Evolutionary conservation across 495 filamentous ascomycete genomes (phyloP).

Genomic region (Trichoderma gamsii): DNA sequence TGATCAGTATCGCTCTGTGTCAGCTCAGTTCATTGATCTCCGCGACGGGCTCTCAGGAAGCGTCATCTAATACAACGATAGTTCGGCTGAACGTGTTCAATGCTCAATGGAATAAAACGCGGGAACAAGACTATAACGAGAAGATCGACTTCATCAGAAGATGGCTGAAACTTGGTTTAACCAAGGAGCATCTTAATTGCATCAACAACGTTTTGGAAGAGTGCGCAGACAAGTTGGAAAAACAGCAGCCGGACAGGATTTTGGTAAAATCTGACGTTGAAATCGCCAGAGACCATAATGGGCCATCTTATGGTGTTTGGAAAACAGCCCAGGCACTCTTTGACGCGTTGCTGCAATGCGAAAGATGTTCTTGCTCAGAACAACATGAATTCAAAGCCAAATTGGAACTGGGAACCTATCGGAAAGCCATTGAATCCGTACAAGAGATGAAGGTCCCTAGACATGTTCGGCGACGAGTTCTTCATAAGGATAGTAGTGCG

Average conservation of each 20-base stretch:
- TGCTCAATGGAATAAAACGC: neutral
- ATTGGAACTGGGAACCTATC: neutral
- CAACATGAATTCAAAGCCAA: neutral
- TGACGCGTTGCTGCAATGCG: neutral
- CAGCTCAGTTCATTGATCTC: no score
- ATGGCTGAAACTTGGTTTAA: neutral
- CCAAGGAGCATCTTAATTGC: neutral
- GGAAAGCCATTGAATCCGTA: neutral
- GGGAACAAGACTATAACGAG: neutral
- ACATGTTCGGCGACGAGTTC: neutral
- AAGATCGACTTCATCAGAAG: neutral
- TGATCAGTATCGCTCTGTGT: no score
- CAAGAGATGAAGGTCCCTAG: neutral
- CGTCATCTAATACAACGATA: neutral
- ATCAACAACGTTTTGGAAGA: neutral
- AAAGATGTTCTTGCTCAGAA: neutral
- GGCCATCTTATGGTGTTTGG: neutral
- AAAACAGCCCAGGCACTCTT: neutral
- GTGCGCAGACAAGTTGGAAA: neutral
- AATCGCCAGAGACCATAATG: neutral
- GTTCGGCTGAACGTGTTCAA: neutral
- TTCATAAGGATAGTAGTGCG: neutral
- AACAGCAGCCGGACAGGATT: neutral
- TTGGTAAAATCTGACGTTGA: neutral
- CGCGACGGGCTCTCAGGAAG: neutral